A percentile compares a stretch with the other conserved stretches of the same genome.
These are phyloP conservation scores for Cadophora sp. DNA, from an alignment of 2,329 filamentous ascomycete species.

Conservation along the genomic window DNA sequence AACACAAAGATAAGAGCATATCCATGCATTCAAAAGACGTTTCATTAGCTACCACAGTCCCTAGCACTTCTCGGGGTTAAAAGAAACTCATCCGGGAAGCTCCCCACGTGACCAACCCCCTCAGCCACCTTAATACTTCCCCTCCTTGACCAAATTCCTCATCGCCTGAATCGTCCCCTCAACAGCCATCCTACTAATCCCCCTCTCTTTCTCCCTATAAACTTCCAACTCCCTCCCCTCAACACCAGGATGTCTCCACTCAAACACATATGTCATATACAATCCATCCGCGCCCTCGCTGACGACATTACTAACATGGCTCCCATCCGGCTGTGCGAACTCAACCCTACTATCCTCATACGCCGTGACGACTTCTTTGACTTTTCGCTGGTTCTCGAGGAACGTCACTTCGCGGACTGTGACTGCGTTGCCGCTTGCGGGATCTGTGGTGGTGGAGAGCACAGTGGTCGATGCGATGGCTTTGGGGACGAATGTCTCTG, in stretches of 20 bases:
- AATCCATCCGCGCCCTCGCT: constrained; percentile 45
- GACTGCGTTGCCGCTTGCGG: constrained; percentile 30
- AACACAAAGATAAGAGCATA: no score
- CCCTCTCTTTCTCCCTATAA: constrained; percentile 24
- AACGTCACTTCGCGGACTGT: constrained; percentile 42
- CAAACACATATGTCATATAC: constrained; percentile 51
- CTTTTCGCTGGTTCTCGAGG: constrained; percentile 34
- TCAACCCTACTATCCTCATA: constrained; percentile 41
- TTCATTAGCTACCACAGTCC: no score
- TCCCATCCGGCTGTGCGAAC: constrained; percentile 35
- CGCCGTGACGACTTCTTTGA: constrained; percentile 38
- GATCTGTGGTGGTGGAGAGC: constrained; percentile 13
- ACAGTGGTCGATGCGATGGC: constrained; percentile 37
- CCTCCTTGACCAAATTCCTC: constrained; percentile 36
- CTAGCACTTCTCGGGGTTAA: no score
- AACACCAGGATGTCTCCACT: constrained; percentile 43
- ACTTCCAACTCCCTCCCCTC: constrained; percentile 22
- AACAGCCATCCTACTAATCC: constrained; percentile 25
- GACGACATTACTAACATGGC: constrained; percentile 44
- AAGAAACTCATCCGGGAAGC: no score
- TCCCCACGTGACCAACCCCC: neutral
- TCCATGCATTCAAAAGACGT: no score
- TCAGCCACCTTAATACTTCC: constrained; percentile 12
- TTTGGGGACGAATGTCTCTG: constrained; percentile 41
- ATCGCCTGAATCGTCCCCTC: constrained; percentile 25